Base-by-base conservation (phyloP, 345 rosid genomes). In the Anacardium occidentale region DNA sequence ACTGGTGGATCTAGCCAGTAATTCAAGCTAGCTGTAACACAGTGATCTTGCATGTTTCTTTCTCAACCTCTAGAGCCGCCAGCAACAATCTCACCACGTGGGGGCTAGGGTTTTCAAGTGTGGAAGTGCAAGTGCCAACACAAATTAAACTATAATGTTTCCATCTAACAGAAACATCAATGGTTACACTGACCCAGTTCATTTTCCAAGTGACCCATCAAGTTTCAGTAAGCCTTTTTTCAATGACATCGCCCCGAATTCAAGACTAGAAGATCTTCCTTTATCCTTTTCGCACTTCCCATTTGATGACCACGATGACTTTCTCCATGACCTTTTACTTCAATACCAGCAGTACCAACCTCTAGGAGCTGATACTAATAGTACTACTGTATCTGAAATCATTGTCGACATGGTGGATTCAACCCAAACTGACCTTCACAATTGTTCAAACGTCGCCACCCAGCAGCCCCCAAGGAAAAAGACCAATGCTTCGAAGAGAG, bases 401-500 rank as follows among this genome's bases (percentile, higher is more conserved):
- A 59, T 69, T 56, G 74, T 61, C 25, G 77, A 56, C 76, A 75
- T 70, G 74, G 81, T 75, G 48, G 80, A 66, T 66, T 80, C 83
- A 40, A 45, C 32, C n/a, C 66, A 53, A 58, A 9, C 10, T 21
- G 15, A 20, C 10, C 18, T 37, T 68, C 2, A 56, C 62, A 5
- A 24, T 61, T 60, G 45, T 53, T 59, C 67, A 18, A 17, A 7
- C 32, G 25, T 2, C 55, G 4, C 24, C 21, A 45, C 15, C 18
- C 65, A 7, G 29, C 64, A 50, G 74, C 18, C 51, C 45, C 47
- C 68, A 42, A 76, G 75, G 42, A 77, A 75, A 57, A 86, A 85
- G 78, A 80, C 87, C 73, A 15, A 32, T 12, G 64, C 75, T 40
- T 74, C 80, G 25, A 91, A 87, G 79, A 86, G 75, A 60, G 98